Conservation (phyloP, 768 basidiomycete genomes). For the Psilocybe azurescens region DNA sequence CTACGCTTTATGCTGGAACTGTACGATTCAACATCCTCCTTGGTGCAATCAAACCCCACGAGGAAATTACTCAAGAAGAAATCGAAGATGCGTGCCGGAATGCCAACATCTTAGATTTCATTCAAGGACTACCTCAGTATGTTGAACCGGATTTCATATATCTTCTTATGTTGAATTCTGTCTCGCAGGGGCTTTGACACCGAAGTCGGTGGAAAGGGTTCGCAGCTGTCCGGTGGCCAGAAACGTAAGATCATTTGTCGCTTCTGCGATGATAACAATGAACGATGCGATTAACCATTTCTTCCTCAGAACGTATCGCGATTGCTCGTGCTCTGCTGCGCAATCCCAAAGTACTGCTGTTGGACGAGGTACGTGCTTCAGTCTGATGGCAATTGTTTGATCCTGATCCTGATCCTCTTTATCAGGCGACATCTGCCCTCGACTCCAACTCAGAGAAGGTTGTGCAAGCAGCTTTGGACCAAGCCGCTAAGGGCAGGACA, state of each 20-base stretch:
- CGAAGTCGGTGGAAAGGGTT: conserved; percentile 89
- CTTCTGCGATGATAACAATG: conserved; percentile 4
- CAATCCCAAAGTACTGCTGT: conserved; percentile 87
- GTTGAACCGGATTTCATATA: conserved; percentile 28
- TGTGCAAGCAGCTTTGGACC: conserved; percentile 93
- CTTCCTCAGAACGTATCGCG: conserved; percentile 61
- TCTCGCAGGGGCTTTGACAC: conserved; percentile 82
- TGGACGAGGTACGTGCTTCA: conserved; percentile 63
- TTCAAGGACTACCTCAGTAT: conserved; percentile 81
- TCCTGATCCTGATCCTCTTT: conserved; percentile 15
- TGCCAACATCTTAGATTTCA: conserved; percentile 93
- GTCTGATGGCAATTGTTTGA: conserved; percentile 20
- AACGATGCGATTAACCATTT: conserved; percentile 1
- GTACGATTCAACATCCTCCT: conserved; percentile 91
- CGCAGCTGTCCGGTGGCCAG: conserved; percentile 88
- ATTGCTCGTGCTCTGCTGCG: conserved; percentile 93
- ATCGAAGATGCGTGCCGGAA: conserved; percentile 84
- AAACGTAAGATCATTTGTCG: conserved; percentile 60
- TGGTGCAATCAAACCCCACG: conserved; percentile 76
- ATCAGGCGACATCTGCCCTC: conserved; percentile 81
- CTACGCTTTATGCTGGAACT: conserved; percentile 89
- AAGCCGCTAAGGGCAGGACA: conserved; percentile 90
- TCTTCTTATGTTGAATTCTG: conserved; percentile 13
- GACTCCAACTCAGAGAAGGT: conserved; percentile 94
- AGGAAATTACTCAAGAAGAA: conserved; percentile 85